These are phyloP conservation scores for Hypholoma fasciculare DNA, from an alignment of 768 basidiomycete species.

Conservation along the genomic window DNA sequence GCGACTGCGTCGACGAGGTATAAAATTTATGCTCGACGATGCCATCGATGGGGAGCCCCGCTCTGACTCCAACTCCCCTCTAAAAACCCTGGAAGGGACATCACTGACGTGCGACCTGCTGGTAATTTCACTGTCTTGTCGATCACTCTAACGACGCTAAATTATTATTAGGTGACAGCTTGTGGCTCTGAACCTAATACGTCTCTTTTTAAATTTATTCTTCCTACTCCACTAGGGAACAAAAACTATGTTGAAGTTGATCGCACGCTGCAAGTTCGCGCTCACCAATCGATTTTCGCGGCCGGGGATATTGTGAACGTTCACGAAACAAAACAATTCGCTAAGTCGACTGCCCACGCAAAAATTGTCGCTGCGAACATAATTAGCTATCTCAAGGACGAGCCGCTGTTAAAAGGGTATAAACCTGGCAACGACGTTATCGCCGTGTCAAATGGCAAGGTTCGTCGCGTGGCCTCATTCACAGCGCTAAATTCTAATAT, in stretches of 20 bases:
- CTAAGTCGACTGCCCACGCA: conserved; percentile 44
- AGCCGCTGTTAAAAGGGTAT: conserved; percentile 24
- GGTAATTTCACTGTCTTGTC: conserved; percentile 5
- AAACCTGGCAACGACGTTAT: conserved; percentile 19
- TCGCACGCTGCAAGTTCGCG: conserved; percentile 49
- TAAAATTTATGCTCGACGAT: conserved; percentile 52
- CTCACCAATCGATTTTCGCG: conserved; percentile 53
- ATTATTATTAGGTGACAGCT: conserved; percentile 24
- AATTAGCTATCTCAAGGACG: conserved; percentile 24
- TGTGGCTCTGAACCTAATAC: conserved; percentile 45
- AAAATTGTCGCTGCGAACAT: conserved; percentile 48
- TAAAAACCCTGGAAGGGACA: conserved; percentile 25
- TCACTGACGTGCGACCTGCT: conserved; percentile 20
- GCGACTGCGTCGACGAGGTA: conserved; percentile 38
- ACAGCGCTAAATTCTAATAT: neutral
- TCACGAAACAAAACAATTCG: conserved; percentile 52
- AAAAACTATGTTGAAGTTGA: conserved; percentile 44
- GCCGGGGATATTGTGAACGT: conserved; percentile 57
- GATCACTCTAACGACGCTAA: neutral
- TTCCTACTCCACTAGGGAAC: conserved; percentile 28
- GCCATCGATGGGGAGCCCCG: conserved; percentile 35
- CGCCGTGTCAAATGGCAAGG: conserved; percentile 20
- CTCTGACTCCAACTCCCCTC: neutral
- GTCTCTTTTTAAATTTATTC: conserved; percentile 36
- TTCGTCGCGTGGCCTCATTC: neutral